A percentile compares a stretch with the other conserved stretches of the same genome.
phyloP scores from a whole-genome alignment of 148 eudicot genomes.

The Fagopyrum tataricum region DNA sequence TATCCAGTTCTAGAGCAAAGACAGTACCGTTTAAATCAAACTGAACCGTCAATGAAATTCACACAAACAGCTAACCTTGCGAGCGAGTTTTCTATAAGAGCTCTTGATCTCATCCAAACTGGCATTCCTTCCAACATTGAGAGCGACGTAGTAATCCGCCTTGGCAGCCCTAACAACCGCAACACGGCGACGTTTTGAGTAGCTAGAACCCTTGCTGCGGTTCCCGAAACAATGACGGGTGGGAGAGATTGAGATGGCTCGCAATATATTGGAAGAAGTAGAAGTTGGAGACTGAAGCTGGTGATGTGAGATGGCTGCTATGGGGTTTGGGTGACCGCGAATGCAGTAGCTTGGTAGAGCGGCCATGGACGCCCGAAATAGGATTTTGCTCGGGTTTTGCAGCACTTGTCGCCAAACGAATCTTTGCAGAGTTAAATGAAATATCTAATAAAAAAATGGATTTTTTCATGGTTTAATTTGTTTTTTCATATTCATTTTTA shows the following conservation, averaged over 20 bases:
- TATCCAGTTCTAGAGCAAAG: neutral
- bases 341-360: conserved; percentile 8
- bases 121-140: conserved; percentile 54
- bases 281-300: conserved; percentile 1
- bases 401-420: neutral
- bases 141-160: conserved; percentile 49
- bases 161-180: conserved; percentile 21
- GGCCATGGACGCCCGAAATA: conserved; percentile 7
- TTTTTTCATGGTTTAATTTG: no score
- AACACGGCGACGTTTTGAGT: conserved; percentile 9
- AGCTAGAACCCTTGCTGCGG: neutral
- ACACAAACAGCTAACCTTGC: conserved; percentile 43
- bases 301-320: neutral
- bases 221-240: neutral
- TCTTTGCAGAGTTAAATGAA: neutral
- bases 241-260: neutral
- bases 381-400: neutral
- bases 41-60: neutral
- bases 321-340: conserved; percentile 9
- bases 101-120: conserved; percentile 61
- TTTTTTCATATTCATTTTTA: no score
- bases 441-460: no score
- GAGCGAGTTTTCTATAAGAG: conserved; percentile 78
- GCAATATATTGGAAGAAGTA: neutral
- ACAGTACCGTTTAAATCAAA: neutral